Evolutionary conservation across 23 red algal genomes (phyloP), one percentile per base, ranked within the genome.

Genomic region (Gracilaria gracilis): DNA sequence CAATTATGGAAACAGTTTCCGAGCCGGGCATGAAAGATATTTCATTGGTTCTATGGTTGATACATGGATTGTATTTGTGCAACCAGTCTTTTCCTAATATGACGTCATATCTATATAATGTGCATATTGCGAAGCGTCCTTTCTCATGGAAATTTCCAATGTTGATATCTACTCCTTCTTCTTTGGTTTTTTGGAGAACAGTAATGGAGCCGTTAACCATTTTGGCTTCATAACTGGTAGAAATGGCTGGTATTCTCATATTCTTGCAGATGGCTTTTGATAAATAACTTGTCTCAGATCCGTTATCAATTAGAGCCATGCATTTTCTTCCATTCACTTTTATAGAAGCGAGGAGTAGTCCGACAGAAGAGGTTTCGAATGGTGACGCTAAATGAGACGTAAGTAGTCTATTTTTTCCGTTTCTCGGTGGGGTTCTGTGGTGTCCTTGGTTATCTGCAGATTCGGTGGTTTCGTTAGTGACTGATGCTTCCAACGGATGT

Each of bases 31-130:
- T 34, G 29, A 67, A 67, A 19, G 58, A 23, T 24, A 84, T 47
- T 65, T 69, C 40, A 33, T 84, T 84, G 53, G 31, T 36, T 39
- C 48, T 11, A 44, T 42, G 61, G 62, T 74, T 57, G 46, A 74
- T 29, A 87, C n/a, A 39, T 16, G 66, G 0, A 21, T 75, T 87
- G 48, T 87, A 57, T 46, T 46, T 20, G 31, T 36, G 2, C 13
- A 67, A 46, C 65, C 64, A 75, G 34, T 55, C 27, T 58, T 74
- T 37, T 33, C 62, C 35, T 33, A 87, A 62, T 2, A 87, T 87
- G 28, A 38, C 40, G 16, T 87, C 65, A 87, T 87, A 71, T 51
- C 83, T 24, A 39, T 65, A 44, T 33, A 66, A 46, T 61, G 80
- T 16, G 16, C 80, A 65, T 23, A 67, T 37, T 0, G 0, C 80